Evolutionary conservation across 2,329 filamentous ascomycete species (phyloP), one percentile per base, ranked within the genome.

Genomic region (Torrubiella hemipterigena): DNA sequence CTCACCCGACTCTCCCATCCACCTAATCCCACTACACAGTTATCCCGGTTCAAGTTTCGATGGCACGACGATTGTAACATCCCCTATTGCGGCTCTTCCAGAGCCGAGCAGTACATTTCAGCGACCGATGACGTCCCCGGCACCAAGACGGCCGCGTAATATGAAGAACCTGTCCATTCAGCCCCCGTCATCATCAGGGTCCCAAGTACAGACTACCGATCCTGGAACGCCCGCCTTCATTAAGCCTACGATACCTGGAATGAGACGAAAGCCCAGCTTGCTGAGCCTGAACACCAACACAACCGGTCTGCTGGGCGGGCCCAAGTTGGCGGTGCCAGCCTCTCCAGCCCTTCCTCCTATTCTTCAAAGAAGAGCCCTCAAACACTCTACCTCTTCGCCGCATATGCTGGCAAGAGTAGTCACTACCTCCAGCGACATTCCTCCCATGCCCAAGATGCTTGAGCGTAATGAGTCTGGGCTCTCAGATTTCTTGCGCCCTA

Each of bases 1-100:
- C 15, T 95, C 89, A 2, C 89, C 89, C 7, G 87, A 95, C 55
- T 95, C 91, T 3, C 84, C 86, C 2, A 64, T 81, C 33, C 80
- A 81, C 34, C 65, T 86, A 33, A 70, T 80, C 33, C 77, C 83
- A 4, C 65, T 84, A 27, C 75, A 73, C 29, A 75, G 77, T 11
- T 85, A 81, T 44, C 67, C 76, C 1, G 67, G 70, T 5, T 72
- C 75, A 6, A 65, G 63, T 4, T 76, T 77, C 40, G 63, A 61
- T 35, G 53, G 55, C 29, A 47, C 9, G 9, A 18, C 23, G 21
- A 12, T 28, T 15, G 19, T 30, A 2, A 26, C 28, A 5, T 19
- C 38, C 28, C 44, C 43, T 3, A 39, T 49, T 22, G 59, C 69
- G 34, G 60, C 57, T 32, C 50, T 69, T 29, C 54, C 59, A 38